Evolutionary conservation across 2,329 filamentous ascomycete species (phyloP), one percentile per base, ranked within the genome.

Genomic region (Ascochyta lentis): DNA sequence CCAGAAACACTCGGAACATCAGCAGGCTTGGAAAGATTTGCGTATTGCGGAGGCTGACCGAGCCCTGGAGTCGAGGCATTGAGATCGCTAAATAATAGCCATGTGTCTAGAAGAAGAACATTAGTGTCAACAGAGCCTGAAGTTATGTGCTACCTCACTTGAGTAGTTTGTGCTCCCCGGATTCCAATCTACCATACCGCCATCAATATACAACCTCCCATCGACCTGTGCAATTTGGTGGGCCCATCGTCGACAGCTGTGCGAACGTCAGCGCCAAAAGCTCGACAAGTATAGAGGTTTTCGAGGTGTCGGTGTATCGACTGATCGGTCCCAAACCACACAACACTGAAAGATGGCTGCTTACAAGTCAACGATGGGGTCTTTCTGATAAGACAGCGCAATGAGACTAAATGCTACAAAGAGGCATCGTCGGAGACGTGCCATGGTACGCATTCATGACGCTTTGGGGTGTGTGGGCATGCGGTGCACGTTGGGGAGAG

Each of bases 201-300:
- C 86, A 64, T 89, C 85, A 48, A 89, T 84, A 67, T 85, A 89
- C 19, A 89, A 74, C 58, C 79, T 81, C 38, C 80, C 72, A 66
- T 87, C 84, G 41, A 89, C 78, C 9, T 87, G 77, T 6, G 86
- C 79, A 7, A 84, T 84, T 67, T 87, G 84, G 66, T 89, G 86
- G 40, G 82, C 83, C 73, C 73, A 78, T 53, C 76, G 65, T 38
- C 77, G 69, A 60, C 77, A 79, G 51, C 63, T 65, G 34, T n/a
- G 7, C 33, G 31, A 8, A 29, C 6, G 44, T 54, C 34, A 54
- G 51, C n/a, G 7, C n/a, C 16, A 12, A 22, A 26, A 31, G 12
- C 27, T 37, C 77, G 69, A 60, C 77, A 79, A 49, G 60, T 63
- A 26, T 13, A 4, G n/a, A 15, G 19, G 7, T 43, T 15, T 19